Evolutionary conservation across 2,329 filamentous ascomycete genomes (phyloP).

Genomic region (Verticillium klebahnii): DNA sequence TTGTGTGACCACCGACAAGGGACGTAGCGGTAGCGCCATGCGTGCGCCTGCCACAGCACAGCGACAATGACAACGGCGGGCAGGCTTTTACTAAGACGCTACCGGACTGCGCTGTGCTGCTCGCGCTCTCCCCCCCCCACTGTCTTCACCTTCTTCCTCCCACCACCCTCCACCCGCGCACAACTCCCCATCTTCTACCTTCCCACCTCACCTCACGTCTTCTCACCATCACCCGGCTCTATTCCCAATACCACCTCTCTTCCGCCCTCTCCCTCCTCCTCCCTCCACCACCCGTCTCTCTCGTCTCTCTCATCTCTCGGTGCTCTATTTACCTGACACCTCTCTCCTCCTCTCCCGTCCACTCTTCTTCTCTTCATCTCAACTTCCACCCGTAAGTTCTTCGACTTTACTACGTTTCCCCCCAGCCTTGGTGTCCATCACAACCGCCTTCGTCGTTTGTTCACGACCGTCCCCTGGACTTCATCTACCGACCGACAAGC

Average conservation of each 20-base stretch:
- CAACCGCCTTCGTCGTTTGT: slow-evolving; percentile 3
- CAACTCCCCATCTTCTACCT: slow-evolving; percentile 16
- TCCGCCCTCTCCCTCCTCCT: slow-evolving; percentile 9
- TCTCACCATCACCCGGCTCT: slow-evolving; percentile 13
- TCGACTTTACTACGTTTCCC: background rate
- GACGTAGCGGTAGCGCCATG: background rate
- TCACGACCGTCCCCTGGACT: background rate
- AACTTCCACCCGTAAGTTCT: slow-evolving; percentile 7
- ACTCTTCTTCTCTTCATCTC: slow-evolving; percentile 5
- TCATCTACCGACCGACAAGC: background rate
- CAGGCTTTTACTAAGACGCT: background rate
- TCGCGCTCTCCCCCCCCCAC: slow-evolving; percentile 17
- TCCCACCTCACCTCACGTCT: slow-evolving; percentile 20
- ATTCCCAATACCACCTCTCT: slow-evolving; percentile 15
- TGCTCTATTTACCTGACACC: slow-evolving; percentile 18
- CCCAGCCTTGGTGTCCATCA: background rate
- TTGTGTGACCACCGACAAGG: background rate
- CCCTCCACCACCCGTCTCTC: slow-evolving; percentile 16
- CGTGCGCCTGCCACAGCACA: background rate
- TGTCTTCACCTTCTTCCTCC: slow-evolving; percentile 19
- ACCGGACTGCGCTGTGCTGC: background rate
- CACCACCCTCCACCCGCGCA: slow-evolving; percentile 17
- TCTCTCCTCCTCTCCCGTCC: slow-evolving; percentile 11
- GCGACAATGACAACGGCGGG: background rate
- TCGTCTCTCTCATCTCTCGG: slow-evolving; percentile 15